These are phyloP conservation scores for Boletus rex-veris DNA, from an alignment of 768 basidiomycete species.

Conservation along the genomic window DNA sequence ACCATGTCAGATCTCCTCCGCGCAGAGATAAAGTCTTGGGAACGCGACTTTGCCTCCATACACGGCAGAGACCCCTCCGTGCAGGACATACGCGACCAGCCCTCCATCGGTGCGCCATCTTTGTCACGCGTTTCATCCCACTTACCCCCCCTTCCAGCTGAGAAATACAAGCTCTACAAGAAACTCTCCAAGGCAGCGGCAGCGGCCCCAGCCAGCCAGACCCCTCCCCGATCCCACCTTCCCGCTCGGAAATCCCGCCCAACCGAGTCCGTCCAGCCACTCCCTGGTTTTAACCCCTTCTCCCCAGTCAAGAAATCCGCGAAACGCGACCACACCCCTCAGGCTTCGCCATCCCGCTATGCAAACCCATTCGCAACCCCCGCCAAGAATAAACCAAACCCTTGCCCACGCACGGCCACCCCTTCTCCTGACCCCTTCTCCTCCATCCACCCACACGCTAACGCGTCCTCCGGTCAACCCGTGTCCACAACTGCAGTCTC, in stretches of 20 bases:
- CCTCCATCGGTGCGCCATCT: conserved; percentile 53
- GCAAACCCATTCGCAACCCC: conserved; percentile 49
- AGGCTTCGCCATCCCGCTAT: conserved; percentile 4
- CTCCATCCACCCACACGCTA: conserved; percentile 16
- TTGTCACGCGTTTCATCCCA: background rate
- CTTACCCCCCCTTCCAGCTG: conserved; percentile 41
- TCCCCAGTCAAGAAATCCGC: conserved; percentile 62
- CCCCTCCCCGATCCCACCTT: conserved; percentile 33
- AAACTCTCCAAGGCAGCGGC: conserved; percentile 52
- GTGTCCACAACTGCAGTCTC: conserved; percentile 45
- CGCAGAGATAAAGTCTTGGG: conserved; percentile 75
- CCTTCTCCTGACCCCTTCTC: conserved; percentile 44
- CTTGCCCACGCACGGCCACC: conserved; percentile 20
- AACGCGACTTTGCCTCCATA: conserved; percentile 56
- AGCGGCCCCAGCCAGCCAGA: conserved; percentile 19
- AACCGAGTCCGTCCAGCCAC: conserved; percentile 48
- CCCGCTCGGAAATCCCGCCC: conserved; percentile 49
- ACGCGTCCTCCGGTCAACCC: conserved; percentile 12
- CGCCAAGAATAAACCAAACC: conserved; percentile 32
- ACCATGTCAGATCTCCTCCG: conserved; percentile 37
- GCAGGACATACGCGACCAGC: conserved; percentile 65
- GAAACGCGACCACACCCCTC: conserved; percentile 10
- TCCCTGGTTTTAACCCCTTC: conserved; percentile 69
- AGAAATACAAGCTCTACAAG: conserved; percentile 82
- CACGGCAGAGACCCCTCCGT: conserved; percentile 61